These are phyloP conservation scores for Botrytis byssoidea DNA, from an alignment of 2,329 filamentous ascomycete genomes.

Conservation along the genomic window DNA sequence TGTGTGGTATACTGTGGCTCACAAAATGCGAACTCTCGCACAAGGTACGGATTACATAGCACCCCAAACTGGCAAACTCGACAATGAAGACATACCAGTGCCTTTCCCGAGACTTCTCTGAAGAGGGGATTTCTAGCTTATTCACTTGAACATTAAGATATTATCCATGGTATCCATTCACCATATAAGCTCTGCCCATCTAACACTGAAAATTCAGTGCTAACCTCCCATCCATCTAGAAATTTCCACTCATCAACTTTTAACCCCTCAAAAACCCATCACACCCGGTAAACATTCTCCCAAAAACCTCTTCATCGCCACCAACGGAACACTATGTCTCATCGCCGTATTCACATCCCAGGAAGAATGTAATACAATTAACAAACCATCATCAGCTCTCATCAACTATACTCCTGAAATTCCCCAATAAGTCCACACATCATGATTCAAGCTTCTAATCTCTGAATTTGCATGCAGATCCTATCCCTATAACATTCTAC, in stretches of 20 bases:
- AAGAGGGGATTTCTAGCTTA: background rate
- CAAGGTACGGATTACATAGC: background rate
- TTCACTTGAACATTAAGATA: background rate
- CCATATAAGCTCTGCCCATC: background rate
- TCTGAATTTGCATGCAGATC: constrained; percentile 51
- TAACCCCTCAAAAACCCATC: background rate
- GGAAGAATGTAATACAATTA: constrained; percentile 53
- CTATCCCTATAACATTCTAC: constrained; percentile 42
- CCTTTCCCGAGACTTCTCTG: background rate
- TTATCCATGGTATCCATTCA: background rate
- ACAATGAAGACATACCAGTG: background rate
- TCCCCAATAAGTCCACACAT: constrained; percentile 58
- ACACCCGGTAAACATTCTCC: background rate
- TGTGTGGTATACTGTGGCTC: too few species aligned
- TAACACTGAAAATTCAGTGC: too few species aligned
- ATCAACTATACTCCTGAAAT: constrained; percentile 53
- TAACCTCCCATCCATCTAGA: too few species aligned
- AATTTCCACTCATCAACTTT: background rate
- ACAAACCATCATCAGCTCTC: constrained; percentile 39
- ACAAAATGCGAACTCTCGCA: background rate
- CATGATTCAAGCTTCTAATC: constrained; percentile 52
- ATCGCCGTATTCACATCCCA: constrained; percentile 54
- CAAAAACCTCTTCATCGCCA: constrained; percentile 41
- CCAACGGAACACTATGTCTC: constrained; percentile 48
- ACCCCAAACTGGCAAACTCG: background rate